These are phyloP conservation scores for Begonia fuchsioides DNA, from an alignment of 306 rosid species.

Conservation along the genomic window DNA sequence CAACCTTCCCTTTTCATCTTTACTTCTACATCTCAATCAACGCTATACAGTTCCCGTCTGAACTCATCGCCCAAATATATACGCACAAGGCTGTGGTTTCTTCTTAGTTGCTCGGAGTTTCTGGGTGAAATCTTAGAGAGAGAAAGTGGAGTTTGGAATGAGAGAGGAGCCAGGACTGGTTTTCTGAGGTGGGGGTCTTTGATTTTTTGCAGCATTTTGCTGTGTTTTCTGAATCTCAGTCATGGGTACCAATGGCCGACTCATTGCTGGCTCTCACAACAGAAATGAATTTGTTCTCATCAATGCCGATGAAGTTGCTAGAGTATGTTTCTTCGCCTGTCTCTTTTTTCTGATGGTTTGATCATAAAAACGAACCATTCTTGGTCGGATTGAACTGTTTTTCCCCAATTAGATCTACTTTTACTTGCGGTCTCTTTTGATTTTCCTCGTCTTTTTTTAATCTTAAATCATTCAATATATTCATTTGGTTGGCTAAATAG, in stretches of 20 bases:
- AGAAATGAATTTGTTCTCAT: conserved; percentile 93
- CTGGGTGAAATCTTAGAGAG: conserved; percentile 6
- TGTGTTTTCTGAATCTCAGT: conserved; percentile 9
- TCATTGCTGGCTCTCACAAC: conserved; percentile 96
- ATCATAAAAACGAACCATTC: conserved; percentile 6
- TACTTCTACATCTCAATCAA: conserved; percentile 8
- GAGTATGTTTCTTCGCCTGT: conserved; percentile 30
- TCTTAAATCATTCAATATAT: background rate
- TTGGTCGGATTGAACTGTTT: conserved; percentile 2
- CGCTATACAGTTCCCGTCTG: conserved; percentile 3
- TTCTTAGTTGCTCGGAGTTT: conserved; percentile 4
- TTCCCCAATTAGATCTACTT: conserved; percentile 7
- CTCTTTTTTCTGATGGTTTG: background rate
- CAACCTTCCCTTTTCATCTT: background rate
- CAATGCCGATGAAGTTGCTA: conserved; percentile 92
- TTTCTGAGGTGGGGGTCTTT: conserved; percentile 12
- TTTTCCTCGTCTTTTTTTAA: background rate
- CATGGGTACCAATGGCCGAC: conserved; percentile 89
- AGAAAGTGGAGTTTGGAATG: conserved; percentile 4
- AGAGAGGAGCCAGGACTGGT: conserved; percentile 1
- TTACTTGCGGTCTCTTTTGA: conserved; percentile 5
- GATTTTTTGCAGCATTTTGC: conserved; percentile 17
- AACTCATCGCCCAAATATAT: background rate
- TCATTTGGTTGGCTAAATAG: background rate
- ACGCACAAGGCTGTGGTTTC: background rate